A percentile compares a stretch with the other conserved stretches of the same genome.
These are phyloP conservation scores for Pholiota molesta DNA, from an alignment of 768 basidiomycete species.

Conservation along the genomic window DNA sequence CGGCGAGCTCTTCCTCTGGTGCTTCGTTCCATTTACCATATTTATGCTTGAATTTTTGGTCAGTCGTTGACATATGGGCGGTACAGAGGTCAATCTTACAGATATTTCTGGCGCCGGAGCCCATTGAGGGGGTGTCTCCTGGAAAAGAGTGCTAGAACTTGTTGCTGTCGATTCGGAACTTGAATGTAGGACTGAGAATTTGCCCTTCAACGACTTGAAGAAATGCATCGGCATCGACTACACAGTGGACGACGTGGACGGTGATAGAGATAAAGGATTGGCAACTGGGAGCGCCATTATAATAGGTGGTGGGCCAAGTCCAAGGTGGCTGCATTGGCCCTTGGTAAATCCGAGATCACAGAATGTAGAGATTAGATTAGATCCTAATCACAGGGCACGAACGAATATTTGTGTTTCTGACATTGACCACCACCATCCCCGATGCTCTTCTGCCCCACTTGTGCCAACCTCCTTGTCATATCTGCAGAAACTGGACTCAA, in stretches of 20 bases:
- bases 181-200: not conserved
- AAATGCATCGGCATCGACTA: conserved; percentile 9
- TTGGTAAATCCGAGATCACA: not conserved
- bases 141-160: not conserved
- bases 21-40: conserved; percentile 62
- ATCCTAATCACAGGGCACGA: not conserved
- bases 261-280: not conserved
- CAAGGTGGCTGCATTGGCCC: not conserved
- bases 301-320: not conserved
- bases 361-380: conserved; percentile 15
- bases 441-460: conserved; percentile 96
- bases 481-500: conserved; percentile 80
- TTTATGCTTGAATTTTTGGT: conserved; percentile 31
- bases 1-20: conserved; percentile 53
- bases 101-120: conserved; percentile 58
- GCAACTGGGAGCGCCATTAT: not conserved
- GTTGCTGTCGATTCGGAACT: conserved; percentile 1
- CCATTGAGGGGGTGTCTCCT: conserved; percentile 55
- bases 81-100: conserved; percentile 25
- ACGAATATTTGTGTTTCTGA: not conserved
- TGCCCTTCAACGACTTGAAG: conserved; percentile 18
- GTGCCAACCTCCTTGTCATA: conserved; percentile 84
- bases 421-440: not conserved
- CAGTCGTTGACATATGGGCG: not conserved
- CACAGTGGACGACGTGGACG: too few species aligned